Percentiles rank a stretch among this genome's conserved stretches.
These are phyloP conservation scores for Sporisorium sorghi DNA, from an alignment of 1,284 basidiomycete species.

Conservation along the genomic window DNA sequence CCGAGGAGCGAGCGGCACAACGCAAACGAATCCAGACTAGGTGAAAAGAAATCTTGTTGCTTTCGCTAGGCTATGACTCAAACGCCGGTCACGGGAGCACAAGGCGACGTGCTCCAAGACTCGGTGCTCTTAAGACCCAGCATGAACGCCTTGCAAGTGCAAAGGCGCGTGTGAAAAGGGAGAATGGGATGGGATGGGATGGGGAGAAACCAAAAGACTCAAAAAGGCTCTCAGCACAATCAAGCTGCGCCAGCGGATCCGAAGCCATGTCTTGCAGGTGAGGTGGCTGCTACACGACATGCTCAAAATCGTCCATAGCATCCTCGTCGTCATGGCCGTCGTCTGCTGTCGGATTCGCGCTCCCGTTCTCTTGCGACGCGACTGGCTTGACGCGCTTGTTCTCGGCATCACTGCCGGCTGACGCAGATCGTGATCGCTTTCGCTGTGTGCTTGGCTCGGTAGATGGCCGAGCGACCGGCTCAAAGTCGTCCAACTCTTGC, in stretches of 20 bases:
- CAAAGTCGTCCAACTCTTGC: conserved; percentile 52
- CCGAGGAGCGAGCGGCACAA: conserved; percentile 9
- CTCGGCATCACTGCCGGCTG: conserved; percentile 17
- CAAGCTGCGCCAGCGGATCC: neutral
- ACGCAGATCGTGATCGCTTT: conserved; percentile 40
- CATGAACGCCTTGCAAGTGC: conserved; percentile 13
- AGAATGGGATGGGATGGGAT: neutral
- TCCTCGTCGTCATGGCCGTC: conserved; percentile 49
- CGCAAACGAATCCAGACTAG: conserved; percentile 36
- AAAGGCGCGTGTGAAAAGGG: conserved; percentile 1
- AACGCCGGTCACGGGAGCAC: conserved; percentile 54
- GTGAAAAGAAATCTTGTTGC: conserved; percentile 39
- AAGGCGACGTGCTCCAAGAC: conserved; percentile 39
- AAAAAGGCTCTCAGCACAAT: conserved; percentile 24
- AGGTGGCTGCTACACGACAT: conserved; percentile 55
- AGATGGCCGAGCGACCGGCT: conserved; percentile 20
- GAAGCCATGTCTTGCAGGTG: conserved; percentile 7
- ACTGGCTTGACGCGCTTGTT: conserved; percentile 37
- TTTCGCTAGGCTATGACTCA: conserved; percentile 60
- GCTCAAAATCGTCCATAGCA: conserved; percentile 62
- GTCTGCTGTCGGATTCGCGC: neutral
- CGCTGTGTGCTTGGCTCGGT: conserved; percentile 12
- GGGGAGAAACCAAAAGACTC: neutral
- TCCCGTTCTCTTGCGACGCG: conserved; percentile 5
- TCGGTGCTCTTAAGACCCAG: conserved; percentile 61